These are phyloP conservation scores for Colletotrichum spinosum DNA, from an alignment of 2,329 filamentous ascomycete species.

Conservation along the genomic window DNA sequence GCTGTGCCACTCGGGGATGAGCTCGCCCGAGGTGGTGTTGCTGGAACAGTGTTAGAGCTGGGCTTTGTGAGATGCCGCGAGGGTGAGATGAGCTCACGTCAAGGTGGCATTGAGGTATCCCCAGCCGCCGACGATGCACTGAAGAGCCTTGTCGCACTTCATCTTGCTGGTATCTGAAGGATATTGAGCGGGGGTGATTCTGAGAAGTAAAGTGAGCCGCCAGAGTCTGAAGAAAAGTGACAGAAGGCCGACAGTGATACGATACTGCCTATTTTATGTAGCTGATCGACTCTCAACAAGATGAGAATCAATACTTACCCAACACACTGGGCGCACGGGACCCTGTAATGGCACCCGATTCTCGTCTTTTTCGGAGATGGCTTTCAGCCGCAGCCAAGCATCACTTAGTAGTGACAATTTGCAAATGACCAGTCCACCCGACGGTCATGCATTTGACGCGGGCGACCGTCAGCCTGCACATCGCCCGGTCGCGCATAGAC, in stretches of 20 bases:
- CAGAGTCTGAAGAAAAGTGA: background rate
- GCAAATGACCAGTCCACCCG: too few species aligned
- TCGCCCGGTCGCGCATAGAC: too few species aligned
- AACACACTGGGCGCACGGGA: too few species aligned
- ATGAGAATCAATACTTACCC: too few species aligned
- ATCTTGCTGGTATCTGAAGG: background rate
- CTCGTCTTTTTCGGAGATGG: background rate
- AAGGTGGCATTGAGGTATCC: constrained; percentile 25
- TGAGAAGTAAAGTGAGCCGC: background rate
- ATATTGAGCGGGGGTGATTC: background rate
- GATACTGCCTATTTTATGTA: background rate
- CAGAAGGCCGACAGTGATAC: background rate
- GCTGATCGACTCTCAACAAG: too few species aligned
- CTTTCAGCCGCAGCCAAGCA: background rate
- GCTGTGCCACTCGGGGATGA: constrained; percentile 30
- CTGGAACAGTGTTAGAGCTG: background rate
- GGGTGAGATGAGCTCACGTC: constrained; percentile 2
- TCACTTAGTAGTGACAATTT: too few species aligned
- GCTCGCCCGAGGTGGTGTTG: constrained; percentile 2
- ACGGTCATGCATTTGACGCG: too few species aligned
- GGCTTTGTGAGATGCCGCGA: background rate
- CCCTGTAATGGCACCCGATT: background rate
- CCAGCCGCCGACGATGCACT: constrained; percentile 18
- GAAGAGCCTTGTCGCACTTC: constrained; percentile 20
- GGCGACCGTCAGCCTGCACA: too few species aligned